Base-by-base conservation (phyloP, 257 asterid species). In the Orobanche coerulescens region DNA sequence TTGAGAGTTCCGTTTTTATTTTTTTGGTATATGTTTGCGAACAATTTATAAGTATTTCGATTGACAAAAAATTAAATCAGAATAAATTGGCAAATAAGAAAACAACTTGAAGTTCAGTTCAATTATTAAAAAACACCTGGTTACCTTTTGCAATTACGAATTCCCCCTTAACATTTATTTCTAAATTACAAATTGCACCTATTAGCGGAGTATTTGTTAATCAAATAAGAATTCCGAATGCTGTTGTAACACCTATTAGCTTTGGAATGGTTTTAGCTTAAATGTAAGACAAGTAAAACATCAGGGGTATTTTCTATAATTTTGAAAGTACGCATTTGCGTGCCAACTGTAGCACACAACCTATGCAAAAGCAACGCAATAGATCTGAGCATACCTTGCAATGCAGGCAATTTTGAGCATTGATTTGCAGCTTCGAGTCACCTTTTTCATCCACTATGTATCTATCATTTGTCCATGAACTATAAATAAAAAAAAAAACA, bases 401-500 rank as follows among this genome's bases (percentile, higher is more conserved):
- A 65, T 92, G 98, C 58, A 92, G 75, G 73, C 98, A 92, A 64
- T 92, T 92, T 39, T 92, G 98, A 24, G 98, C 95, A 80, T 88
- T 88, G 78, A 92, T 88, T 20, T 88, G 95, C 66, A 92, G 89
- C 84, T 88, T 88, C 50, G 50, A 61, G 58, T 65, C 69, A 55
- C 95, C 96, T 15, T 54, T 73, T 48, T 92, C 95, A 65, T 88
- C 91, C 1, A 82, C 73, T 33, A 76, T 26, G 68, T 88, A 86
- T 83, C 98, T 92, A 68, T 64, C 12, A 39, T 57, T 71, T 48
- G 55, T 42, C 58, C 59, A 51, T 24, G 28, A 60, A 47, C 18
- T 14, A 67, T 30, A 58, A 26, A 37, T 18, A 13, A 20, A 30
- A 43, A 16, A 40, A 14, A 46, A 13, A 50, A 12, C 44, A 37